phyloP scores from a whole-genome alignment of 148 eudicot genomes.

The Vaccinium vitisidaea region DNA sequence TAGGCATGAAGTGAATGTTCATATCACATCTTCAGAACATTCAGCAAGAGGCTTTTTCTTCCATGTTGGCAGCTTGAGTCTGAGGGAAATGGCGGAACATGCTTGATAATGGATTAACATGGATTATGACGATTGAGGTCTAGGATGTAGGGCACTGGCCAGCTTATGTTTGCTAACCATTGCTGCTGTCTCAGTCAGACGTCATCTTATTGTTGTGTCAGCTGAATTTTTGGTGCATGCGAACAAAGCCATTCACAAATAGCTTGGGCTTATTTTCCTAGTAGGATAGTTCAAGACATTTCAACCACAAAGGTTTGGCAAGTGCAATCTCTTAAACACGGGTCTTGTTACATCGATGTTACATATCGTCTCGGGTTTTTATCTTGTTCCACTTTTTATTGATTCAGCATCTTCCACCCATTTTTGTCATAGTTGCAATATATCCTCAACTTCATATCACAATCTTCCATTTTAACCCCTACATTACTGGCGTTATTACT shows the following conservation, averaged over 20 bases:
- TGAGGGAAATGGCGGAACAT: not conserved
- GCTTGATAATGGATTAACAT: not conserved
- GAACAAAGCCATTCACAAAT: not conserved
- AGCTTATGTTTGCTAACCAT: not conserved
- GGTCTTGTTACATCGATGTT: not conserved
- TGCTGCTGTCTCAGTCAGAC: not conserved
- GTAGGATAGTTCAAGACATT: not conserved
- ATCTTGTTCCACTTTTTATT: not conserved
- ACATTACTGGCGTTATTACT: not conserved
- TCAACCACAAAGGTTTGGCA: not conserved
- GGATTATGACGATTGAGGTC: not conserved
- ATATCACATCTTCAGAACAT: not conserved
- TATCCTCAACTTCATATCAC: not conserved
- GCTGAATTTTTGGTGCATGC: not conserved
- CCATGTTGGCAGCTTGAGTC: not conserved
- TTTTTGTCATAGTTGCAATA: not conserved
- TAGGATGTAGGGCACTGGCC: not conserved
- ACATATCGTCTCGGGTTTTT: not conserved
- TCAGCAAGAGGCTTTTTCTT: not conserved
- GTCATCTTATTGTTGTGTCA: not conserved
- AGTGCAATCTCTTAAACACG: not conserved
- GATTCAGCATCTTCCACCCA: not conserved
- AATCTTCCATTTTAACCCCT: not conserved
- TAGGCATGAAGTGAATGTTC: not conserved
- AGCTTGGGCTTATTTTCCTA: not conserved